These are phyloP conservation scores for Alternaria solani DNA, from an alignment of 2,329 filamentous ascomycete genomes.

Conservation along the genomic window DNA sequence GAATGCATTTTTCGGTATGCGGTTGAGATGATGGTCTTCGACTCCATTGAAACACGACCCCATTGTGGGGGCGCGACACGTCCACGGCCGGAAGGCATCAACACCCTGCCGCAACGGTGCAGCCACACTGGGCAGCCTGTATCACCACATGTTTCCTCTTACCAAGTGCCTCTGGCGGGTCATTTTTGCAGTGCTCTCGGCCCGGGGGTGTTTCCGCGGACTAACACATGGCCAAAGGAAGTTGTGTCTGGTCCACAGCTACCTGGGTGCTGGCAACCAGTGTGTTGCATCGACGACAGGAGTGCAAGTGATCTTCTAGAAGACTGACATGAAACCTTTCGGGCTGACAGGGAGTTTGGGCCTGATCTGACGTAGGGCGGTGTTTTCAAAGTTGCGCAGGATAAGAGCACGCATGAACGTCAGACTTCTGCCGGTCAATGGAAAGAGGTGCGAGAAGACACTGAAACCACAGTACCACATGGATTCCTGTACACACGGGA, in stretches of 20 bases:
- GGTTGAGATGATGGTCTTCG: background rate
- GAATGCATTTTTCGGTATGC: background rate
- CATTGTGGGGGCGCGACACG: slow-evolving; percentile 17
- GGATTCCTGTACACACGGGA: slow-evolving; percentile 18
- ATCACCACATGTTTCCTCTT: slow-evolving; percentile 31
- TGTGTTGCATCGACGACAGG: slow-evolving; percentile 28
- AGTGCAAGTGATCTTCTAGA: slow-evolving; percentile 39
- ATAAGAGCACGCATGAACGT: slow-evolving; percentile 39
- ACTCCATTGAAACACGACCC: background rate
- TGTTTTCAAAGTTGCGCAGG: slow-evolving; percentile 30
- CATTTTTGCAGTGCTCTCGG: slow-evolving; percentile 12
- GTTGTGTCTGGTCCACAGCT: slow-evolving; percentile 30
- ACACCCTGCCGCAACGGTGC: slow-evolving; percentile 24
- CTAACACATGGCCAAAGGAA: slow-evolving; percentile 21
- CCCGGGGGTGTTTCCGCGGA: slow-evolving; percentile 14
- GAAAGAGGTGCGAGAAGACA: slow-evolving; percentile 22
- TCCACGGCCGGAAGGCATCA: slow-evolving; percentile 17
- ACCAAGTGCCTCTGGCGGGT: slow-evolving; percentile 23
- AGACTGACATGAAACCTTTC: slow-evolving; percentile 41
- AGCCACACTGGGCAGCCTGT: slow-evolving; percentile 30
- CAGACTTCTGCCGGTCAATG: slow-evolving; percentile 21
- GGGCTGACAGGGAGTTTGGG: slow-evolving; percentile 32
- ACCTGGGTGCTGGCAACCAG: slow-evolving; percentile 16
- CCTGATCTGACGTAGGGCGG: slow-evolving; percentile 24
- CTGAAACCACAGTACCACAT: slow-evolving; percentile 33